Base-by-base conservation (phyloP, 805 yeast genomes). In the Myxozyma sirexii region DNA sequence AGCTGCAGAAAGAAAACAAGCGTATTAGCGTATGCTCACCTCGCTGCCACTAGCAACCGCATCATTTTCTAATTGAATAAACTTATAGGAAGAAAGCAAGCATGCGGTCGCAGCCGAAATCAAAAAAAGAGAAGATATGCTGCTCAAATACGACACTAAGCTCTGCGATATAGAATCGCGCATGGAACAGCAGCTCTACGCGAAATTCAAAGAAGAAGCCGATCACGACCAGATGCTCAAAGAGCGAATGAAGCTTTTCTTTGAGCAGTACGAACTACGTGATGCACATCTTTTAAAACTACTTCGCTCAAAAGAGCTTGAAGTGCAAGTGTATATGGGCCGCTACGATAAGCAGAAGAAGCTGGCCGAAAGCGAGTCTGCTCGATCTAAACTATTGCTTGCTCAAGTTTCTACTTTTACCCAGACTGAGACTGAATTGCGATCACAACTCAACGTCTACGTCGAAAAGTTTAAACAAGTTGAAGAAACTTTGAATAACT, bases 401-500 rank as follows among this genome's bases (percentile, higher is more conserved):
- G 45, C 54, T 2, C 58, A 60, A 43, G 54, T 60, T 10, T 52
- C 64, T 8, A 57, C 64, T 10, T 60, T 60, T 31, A 53, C 56
- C 15, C 52, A 52, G 37, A 60, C 64, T 8, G 64, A 60, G 43
- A 37, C 56, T 43, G 64, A 60, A 17, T 37, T 60, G 37, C 50
- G 64, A 31, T 52, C 62, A 17, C 64, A 60, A 38, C 44, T 60
- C 17, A 60, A 60, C 37, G 46, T 60, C 33, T 60, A 60, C 21
- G 64, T 60, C 50, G 70, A 72, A 10, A 73, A 73, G 5, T 66
- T 76, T 27, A 68, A 70, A 50, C 64, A 71, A 41, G 78, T 75
- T 1, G 72, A 71, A 13, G 74, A 75, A 53, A 76, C 72, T 55
- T 38, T 60, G 19, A 60, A 60, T 71, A 77, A 19, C 59, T 75